Base-by-base conservation (phyloP, 371 early-diverging fungal species). In the Amoeboaphelidium protococcarum region DNA sequence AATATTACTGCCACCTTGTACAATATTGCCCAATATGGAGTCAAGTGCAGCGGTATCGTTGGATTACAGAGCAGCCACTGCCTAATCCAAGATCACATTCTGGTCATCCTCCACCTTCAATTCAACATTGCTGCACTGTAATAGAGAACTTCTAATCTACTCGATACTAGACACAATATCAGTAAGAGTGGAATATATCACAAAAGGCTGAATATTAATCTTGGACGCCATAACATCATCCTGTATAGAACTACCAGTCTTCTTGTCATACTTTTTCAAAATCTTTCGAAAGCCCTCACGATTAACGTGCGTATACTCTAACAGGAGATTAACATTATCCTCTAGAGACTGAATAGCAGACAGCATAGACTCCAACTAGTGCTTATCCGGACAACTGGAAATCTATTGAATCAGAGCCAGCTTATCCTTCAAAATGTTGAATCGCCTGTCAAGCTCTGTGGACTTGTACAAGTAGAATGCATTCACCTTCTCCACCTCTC, bases 181-280 rank as follows among this genome's bases (percentile, higher is more conserved):
- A 25, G 23, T 44, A 1, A 44, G 47, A 10, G 27, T 13, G 0
- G 23, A 19, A 2, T 23, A n/a, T 43, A 43, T 43, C n/a, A 49
- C 42, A 49, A 21, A 49, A 2, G 45, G 47, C 19, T 90, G 92
- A 40, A 90, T 75, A 48, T 88, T 88, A 40, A 90, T 71, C 55
- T 94, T 92, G 3, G 89, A 74, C 1, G 86, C 73, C 16, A 94
- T 69, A 54, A 90, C 92, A 22, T 90, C 69, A 55, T 94, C 91
- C 59, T 90, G 90, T 16, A 86, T 91, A 22, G 74, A 78, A 1
- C 84, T 80, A 61, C 86, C 85, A 20, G 82, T 76, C 22, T 89
- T 78, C 63, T 94, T 94, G 66, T 94, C 95, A 85, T 86, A 94
- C 59, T 94, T 94, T 54, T 94, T 94, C 45, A 94, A 59, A 42